phyloP scores from a whole-genome alignment of 2,329 filamentous ascomycete species.

The Anthostomella pinea region DNA sequence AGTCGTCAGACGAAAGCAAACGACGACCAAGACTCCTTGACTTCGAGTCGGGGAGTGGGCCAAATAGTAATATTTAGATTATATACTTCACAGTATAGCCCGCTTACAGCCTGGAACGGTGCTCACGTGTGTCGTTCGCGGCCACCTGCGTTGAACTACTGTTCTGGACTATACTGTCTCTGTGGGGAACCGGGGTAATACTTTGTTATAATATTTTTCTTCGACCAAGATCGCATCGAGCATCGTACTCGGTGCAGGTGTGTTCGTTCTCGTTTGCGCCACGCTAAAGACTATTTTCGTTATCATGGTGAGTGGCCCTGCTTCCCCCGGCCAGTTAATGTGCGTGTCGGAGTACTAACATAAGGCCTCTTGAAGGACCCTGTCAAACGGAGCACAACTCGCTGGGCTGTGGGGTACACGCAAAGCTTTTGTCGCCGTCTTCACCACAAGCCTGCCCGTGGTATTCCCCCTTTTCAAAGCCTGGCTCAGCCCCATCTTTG shows the following conservation, averaged over 20 bases:
- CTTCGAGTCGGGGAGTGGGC: no score
- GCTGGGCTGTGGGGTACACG: slow-evolving; percentile 42
- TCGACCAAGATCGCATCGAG: slow-evolving; percentile 38
- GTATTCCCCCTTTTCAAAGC: slow-evolving; percentile 44
- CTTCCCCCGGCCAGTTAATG: no score
- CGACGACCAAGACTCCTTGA: no score
- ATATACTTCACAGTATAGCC: no score
- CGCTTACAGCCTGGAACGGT: no score
- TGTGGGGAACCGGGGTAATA: no score
- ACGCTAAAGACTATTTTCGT: slow-evolving; percentile 38
- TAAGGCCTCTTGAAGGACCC: slow-evolving; percentile 34
- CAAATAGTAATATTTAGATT: no score
- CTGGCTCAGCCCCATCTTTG: slow-evolving; percentile 34
- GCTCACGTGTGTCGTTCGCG: no score
- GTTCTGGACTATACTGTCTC: no score
- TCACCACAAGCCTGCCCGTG: slow-evolving; percentile 43
- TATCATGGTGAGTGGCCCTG: slow-evolving; percentile 34
- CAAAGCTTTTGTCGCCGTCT: slow-evolving; percentile 43
- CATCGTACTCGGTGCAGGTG: slow-evolving; percentile 37
- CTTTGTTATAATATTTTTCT: no score
- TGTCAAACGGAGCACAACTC: slow-evolving; percentile 37
- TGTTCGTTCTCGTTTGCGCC: slow-evolving; percentile 40
- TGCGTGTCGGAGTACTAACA: slow-evolving; percentile 1
- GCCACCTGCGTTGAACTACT: no score
- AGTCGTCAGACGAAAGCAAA: no score